Percentiles rank a stretch among this genome's conserved stretches.
Evolutionary conservation across 495 filamentous ascomycete genomes (phyloP).

Genomic region (Aspergillus sclerotioniger): DNA sequence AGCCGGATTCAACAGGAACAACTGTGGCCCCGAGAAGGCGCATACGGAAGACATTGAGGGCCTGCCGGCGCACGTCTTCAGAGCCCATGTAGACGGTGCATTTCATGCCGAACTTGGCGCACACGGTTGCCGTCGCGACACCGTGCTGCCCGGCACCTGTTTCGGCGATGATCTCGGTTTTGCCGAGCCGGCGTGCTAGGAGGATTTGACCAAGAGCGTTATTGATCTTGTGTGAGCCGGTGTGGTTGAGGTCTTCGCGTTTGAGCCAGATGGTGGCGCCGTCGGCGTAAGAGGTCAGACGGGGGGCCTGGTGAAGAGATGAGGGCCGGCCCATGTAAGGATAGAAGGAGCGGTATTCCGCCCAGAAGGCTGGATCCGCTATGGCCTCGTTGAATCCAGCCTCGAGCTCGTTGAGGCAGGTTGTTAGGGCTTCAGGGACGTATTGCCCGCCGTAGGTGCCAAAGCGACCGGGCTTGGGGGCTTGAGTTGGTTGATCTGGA

Average conservation of each 20-base stretch:
- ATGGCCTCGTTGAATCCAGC: constrained; percentile 82
- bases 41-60: constrained; percentile 94
- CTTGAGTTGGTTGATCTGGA: too few relatives aligned
- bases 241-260: constrained; percentile 88
- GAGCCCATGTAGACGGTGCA: constrained; percentile 97
- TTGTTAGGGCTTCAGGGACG: constrained; percentile 96
- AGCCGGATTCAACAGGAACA: constrained; percentile 82
- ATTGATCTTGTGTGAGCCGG: constrained; percentile 92
- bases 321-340: constrained; percentile 96
- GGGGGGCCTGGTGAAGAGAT: constrained; percentile 82
- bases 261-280: constrained; percentile 96
- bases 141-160: constrained; percentile 97
- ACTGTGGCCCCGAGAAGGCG: constrained; percentile 90
- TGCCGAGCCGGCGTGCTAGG: constrained; percentile 76
- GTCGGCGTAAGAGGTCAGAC: constrained; percentile 82
- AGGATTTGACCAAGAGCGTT: constrained; percentile 90
- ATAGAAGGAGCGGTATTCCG: constrained; percentile 95
- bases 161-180: constrained; percentile 92
- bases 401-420: constrained; percentile 89
- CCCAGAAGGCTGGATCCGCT: constrained; percentile 90
- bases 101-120: constrained; percentile 93
- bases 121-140: constrained; percentile 93
- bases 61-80: constrained; percentile 89
- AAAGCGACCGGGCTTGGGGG: constrained; percentile 60
- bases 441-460: constrained; percentile 99